Evolutionary conservation across 2,329 filamentous ascomycete species (phyloP).

Genomic region (Neoascochyta sp.): DNA sequence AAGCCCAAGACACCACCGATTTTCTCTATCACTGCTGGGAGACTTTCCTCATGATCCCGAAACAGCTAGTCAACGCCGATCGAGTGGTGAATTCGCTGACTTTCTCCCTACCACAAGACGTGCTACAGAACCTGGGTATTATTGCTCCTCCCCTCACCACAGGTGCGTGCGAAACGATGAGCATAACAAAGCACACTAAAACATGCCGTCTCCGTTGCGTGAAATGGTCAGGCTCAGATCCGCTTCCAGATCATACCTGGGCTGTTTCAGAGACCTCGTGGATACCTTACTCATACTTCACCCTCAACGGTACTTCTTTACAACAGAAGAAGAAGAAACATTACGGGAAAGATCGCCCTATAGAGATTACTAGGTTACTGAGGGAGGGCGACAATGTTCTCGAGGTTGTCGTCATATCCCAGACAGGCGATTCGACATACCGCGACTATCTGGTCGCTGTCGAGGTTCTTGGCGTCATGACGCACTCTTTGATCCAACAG

Average conservation of each 20-base stretch:
- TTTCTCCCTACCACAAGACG: constrained; percentile 47
- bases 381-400: constrained; percentile 60
- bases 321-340: constrained; percentile 66
- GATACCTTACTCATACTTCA: constrained; percentile 65
- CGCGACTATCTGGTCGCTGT: constrained; percentile 62
- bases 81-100: constrained; percentile 42
- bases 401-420: constrained; percentile 42
- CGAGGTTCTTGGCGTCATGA: constrained; percentile 61
- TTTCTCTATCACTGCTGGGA: constrained; percentile 57
- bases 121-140: constrained; percentile 38
- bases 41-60: constrained; percentile 50
- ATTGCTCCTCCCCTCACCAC: constrained; percentile 20
- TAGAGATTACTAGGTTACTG: constrained; percentile 66
- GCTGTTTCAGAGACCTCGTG: constrained; percentile 61
- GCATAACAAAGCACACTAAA: constrained; percentile 51
- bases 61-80: constrained; percentile 31
- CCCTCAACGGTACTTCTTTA: constrained; percentile 57
- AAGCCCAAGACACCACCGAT: constrained; percentile 12
- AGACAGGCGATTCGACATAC: constrained; percentile 31
- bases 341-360: constrained; percentile 69
- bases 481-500: constrained; percentile 38
- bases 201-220: constrained; percentile 69
- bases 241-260: constrained; percentile 55
- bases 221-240: constrained; percentile 34
- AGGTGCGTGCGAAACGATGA: constrained; percentile 29